These are phyloP conservation scores for Globisporangium canariense DNA, from an alignment of 352 stramenopile genomes.

Conservation along the genomic window DNA sequence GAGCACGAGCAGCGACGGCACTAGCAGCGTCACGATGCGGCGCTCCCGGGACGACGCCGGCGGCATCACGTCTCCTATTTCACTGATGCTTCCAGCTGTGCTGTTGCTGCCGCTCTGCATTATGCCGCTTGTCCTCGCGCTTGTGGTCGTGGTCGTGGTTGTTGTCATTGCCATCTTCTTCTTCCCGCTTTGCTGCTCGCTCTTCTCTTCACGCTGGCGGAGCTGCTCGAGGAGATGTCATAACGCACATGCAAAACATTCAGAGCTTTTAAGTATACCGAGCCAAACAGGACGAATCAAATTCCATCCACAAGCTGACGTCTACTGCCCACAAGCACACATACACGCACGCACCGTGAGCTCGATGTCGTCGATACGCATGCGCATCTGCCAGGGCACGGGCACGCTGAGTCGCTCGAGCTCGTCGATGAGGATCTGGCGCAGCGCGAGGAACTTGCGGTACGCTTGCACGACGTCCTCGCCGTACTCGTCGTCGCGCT, in stretches of 20 bases:
- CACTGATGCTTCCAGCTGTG: not conserved
- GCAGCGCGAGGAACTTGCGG: slow-evolving; percentile 45
- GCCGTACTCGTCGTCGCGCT: slow-evolving; percentile 60
- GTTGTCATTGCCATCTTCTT: too few species aligned
- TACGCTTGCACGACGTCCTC: slow-evolving; percentile 65
- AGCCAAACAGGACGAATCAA: not conserved
- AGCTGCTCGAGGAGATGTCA: slow-evolving; percentile 21
- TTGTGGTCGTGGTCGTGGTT: slow-evolving; percentile 2
- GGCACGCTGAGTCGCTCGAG: slow-evolving; percentile 36
- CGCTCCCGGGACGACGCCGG: slow-evolving; percentile 18
- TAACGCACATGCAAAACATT: slow-evolving; percentile 3
- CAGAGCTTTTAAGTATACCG: not conserved
- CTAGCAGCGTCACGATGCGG: slow-evolving; percentile 39
- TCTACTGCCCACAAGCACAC: too few species aligned
- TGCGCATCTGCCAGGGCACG: slow-evolving; percentile 64
- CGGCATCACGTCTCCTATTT: slow-evolving; percentile 10
- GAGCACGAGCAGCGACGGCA: slow-evolving; percentile 44
- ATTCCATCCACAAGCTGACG: too few species aligned
- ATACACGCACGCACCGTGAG: slow-evolving; percentile 46
- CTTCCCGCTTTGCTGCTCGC: slow-evolving; percentile 17
- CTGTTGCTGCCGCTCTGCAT: not conserved
- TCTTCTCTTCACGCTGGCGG: slow-evolving; percentile 43
- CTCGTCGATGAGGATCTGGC: slow-evolving; percentile 43
- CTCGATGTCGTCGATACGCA: slow-evolving; percentile 81
- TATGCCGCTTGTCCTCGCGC: not conserved